phyloP scores from a whole-genome alignment of 169 alveolate species.

The Plasmodium relictum region DNA sequence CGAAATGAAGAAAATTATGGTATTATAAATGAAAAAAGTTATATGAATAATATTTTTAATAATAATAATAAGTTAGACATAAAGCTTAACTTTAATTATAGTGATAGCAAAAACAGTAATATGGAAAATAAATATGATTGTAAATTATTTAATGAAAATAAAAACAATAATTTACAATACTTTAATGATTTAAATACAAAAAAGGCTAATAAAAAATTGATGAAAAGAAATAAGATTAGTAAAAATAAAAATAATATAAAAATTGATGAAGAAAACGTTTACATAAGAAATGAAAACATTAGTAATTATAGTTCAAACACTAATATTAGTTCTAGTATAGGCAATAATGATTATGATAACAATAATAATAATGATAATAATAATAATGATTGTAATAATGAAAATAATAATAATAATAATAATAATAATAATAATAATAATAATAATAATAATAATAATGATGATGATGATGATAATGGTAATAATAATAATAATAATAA shows the following conservation, averaged over 20 bases:
- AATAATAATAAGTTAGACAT: too few species aligned
- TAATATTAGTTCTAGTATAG: neutral
- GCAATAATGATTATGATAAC: neutral
- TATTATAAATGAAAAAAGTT: too few species aligned
- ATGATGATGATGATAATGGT: neutral
- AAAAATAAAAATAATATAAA: neutral
- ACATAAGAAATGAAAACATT: neutral
- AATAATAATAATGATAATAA: neutral
- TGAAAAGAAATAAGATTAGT: neutral
- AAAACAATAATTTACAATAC: neutral
- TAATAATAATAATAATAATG: slow-evolving; percentile 6
- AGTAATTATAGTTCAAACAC: neutral
- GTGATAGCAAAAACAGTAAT: neutral
- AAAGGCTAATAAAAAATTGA: neutral
- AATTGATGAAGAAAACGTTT: neutral
- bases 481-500: neutral
- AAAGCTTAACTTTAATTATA: neutral
- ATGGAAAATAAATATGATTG: neutral
- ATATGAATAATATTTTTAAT: too few species aligned
- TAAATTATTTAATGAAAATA: neutral
- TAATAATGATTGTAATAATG: slow-evolving; percentile 5
- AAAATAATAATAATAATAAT: neutral
- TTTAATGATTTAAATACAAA: neutral
- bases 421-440: neutral
- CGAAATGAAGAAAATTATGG: too few species aligned